Conservation (phyloP, 768 basidiomycete species). For the Erythrobasidium yunnanense region DNA sequence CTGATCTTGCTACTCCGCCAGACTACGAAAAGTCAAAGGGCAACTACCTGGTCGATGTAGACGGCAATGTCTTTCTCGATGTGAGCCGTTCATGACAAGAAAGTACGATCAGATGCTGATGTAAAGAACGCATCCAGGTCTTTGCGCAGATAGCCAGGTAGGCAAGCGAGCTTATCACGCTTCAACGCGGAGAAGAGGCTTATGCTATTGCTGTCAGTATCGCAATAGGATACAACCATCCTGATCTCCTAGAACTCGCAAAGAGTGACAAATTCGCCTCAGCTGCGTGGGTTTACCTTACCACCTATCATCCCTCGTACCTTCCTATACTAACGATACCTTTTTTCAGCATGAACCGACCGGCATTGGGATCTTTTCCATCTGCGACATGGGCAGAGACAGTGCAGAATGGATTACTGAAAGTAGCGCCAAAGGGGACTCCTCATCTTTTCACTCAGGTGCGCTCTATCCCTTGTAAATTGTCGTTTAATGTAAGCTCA, state of each 20-base stretch:
- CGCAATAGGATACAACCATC: constrained; percentile 43
- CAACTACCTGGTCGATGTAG: constrained; percentile 45
- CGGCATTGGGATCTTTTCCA: constrained; percentile 45
- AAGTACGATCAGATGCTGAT: not conserved
- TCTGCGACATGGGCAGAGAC: constrained; percentile 39
- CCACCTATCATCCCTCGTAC: too few species aligned
- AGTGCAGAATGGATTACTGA: constrained; percentile 41
- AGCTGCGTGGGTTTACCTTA: constrained; percentile 35
- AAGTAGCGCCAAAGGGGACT: constrained; percentile 43
- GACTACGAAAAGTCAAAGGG: constrained; percentile 39
- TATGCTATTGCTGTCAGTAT: too few species aligned
- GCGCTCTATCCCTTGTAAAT: constrained; percentile 34
- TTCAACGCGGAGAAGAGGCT: too few species aligned
- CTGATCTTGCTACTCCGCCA: not conserved
- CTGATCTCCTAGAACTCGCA: constrained; percentile 39
- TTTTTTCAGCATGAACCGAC: constrained; percentile 39
- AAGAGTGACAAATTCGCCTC: constrained; percentile 41
- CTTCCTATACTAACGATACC: too few species aligned
- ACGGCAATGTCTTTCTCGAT: constrained; percentile 45
- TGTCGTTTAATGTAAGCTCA: not conserved
- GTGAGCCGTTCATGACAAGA: constrained; percentile 35
- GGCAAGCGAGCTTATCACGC: not conserved
- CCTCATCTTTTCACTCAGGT: constrained; percentile 42
- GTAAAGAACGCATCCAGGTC: not conserved
- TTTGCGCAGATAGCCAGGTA: constrained; percentile 21